These are phyloP conservation scores for Penicillium sclerotigenum DNA, from an alignment of 2,329 filamentous ascomycete genomes.

Conservation along the genomic window DNA sequence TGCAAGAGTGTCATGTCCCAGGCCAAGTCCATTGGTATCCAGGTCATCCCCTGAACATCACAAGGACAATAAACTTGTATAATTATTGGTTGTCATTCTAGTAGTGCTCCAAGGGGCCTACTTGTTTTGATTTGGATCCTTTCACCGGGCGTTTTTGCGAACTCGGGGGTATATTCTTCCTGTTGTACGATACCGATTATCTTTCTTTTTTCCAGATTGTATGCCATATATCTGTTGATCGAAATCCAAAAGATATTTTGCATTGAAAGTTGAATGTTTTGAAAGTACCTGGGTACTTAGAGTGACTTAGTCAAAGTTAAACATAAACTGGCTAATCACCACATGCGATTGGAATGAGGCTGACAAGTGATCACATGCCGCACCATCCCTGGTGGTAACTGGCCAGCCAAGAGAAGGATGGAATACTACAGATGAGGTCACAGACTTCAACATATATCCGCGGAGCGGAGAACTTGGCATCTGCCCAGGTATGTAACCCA, in stretches of 20 bases:
- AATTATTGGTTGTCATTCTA: background rate
- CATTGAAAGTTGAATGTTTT: background rate
- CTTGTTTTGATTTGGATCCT: constrained; percentile 4
- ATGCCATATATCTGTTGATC: constrained; percentile 24
- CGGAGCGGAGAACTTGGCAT: constrained; percentile 9
- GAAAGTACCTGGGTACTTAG: background rate
- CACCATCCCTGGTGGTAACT: background rate
- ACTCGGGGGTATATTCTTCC: constrained; percentile 8
- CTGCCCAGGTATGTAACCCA: background rate
- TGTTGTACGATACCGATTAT: constrained; percentile 23
- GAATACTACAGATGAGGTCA: constrained; percentile 1
- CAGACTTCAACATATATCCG: background rate
- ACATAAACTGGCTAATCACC: background rate
- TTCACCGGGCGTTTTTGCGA: constrained; percentile 25
- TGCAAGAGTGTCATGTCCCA: constrained; percentile 72
- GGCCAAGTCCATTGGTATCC: constrained; percentile 71
- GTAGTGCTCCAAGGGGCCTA: background rate
- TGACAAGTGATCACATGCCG: background rate
- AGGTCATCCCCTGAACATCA: constrained; percentile 58
- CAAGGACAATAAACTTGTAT: constrained; percentile 1
- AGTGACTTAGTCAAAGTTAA: background rate
- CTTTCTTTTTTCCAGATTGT: constrained; percentile 15
- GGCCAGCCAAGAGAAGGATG: background rate
- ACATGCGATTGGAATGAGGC: background rate
- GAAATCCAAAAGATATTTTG: constrained; percentile 8